Evolutionary conservation across 2,329 filamentous ascomycete genomes (phyloP), one percentile per base, ranked within the genome.

Genomic region (Trichoderma polysporum): DNA sequence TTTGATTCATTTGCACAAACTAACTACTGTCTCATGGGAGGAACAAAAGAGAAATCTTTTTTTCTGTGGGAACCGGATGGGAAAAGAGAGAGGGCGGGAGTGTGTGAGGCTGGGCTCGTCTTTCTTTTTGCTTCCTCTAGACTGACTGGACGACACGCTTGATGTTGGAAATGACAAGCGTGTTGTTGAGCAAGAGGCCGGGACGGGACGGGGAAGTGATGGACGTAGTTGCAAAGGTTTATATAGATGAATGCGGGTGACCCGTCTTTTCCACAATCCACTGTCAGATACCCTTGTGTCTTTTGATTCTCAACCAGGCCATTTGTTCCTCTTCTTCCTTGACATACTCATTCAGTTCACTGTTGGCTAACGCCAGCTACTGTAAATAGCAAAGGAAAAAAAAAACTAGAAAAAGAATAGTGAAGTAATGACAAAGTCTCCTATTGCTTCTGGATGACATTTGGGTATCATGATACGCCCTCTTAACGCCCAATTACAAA

Each of bases 221-320:
- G 19, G 39, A 53, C n/a, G 52, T 65, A 65, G 61, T 65, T 57
- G 61, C 52, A 35, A 65, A 19, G 52, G 49, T 41, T 56, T 56
- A 57, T 65, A 57, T 65, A 65, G 61, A 65, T 57, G 52, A 65
- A 65, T 49, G 50, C 61, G 61, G 61, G 61, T 63, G 59, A 63
- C 59, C 59, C 59, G 35, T 65, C 61, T 66, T 66, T 66, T 58
- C 53, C 63, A 66, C 53, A 66, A 66, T 66, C 41, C 52, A 66
- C 33, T 65, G 50, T 50, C 53, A 58, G 50, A 58, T 66, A 58
- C 54, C 50, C 52, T 53, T 25, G 50, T 49, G 50, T 65, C 61
- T 57, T 56, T 64, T 54, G 25, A 31, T 63, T 41, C 33, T 33
- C 33, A 53, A 41, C 8, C 35, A 10, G 19, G 1, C 9, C 33